A percentile compares a stretch with the other conserved stretches of the same genome.
Evolutionary conservation across 2,329 filamentous ascomycete species (phyloP).

Genomic region (Onygena corvina): DNA sequence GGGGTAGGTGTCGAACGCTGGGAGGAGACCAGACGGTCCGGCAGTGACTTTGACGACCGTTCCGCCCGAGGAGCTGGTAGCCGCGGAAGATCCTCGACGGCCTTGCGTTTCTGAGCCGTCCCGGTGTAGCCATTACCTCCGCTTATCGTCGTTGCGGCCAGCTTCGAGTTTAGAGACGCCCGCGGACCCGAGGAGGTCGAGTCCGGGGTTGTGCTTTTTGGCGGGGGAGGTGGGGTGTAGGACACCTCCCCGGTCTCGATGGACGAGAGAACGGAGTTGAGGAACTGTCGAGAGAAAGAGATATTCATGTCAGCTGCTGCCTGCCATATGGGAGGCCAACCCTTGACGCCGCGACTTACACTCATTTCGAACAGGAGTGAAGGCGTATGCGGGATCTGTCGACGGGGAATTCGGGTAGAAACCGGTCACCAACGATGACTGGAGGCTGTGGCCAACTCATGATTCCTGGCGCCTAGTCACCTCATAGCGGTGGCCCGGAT

Average conservation of each 20-base stretch:
- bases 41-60: slow-evolving; percentile 16
- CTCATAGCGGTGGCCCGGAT: slow-evolving; percentile 4
- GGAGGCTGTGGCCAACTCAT: slow-evolving; percentile 12
- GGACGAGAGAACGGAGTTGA: slow-evolving; percentile 41
- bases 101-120: slow-evolving; percentile 29
- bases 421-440: slow-evolving; percentile 12
- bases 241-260: slow-evolving; percentile 33
- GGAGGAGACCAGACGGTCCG: slow-evolving; percentile 12
- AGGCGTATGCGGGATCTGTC: too few relatives aligned
- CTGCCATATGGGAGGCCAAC: not conserved
- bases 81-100: slow-evolving; percentile 28
- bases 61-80: slow-evolving; percentile 20
- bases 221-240: slow-evolving; percentile 16
- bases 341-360: slow-evolving; percentile 5
- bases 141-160: slow-evolving; percentile 17
- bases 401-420: slow-evolving; percentile 6
- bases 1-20: slow-evolving; percentile 14
- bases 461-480: slow-evolving; percentile 9
- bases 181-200: slow-evolving; percentile 6
- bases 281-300: slow-evolving; percentile 27
- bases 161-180: slow-evolving; percentile 10
- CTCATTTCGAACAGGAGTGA: slow-evolving; percentile 12
- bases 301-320: not conserved
- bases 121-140: slow-evolving; percentile 12
- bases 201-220: slow-evolving; percentile 4